A percentile compares a stretch with the other conserved stretches of the same genome.
Evolutionary conservation across 2,329 filamentous ascomycete genomes (phyloP).

Genomic region (Hymenoscyphus scutula): DNA sequence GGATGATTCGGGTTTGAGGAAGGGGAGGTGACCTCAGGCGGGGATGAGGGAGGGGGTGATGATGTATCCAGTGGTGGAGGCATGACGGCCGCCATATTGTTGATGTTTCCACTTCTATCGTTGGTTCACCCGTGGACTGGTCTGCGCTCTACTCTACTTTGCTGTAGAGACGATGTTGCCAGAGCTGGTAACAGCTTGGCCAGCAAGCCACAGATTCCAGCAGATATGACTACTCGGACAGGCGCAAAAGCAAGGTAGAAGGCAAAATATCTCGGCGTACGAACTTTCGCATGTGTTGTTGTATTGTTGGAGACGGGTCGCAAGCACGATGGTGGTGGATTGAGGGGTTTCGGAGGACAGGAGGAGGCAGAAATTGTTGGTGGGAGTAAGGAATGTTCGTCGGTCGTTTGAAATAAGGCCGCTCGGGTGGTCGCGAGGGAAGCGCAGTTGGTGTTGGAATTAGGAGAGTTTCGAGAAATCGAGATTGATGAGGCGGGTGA

Average conservation of each 20-base stretch:
- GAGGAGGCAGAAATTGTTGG: slow-evolving; percentile 6
- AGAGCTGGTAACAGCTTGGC: slow-evolving; percentile 29
- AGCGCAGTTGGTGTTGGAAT: slow-evolving; percentile 23
- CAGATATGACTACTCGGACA: slow-evolving; percentile 12
- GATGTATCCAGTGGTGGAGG: slow-evolving; percentile 45
- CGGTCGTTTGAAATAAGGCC: slow-evolving; percentile 16
- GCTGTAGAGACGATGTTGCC: slow-evolving; percentile 16
- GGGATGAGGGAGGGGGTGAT: slow-evolving; percentile 52
- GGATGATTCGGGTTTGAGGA: slow-evolving; percentile 52
- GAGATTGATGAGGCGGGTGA: slow-evolving; percentile 19
- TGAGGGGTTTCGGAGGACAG: too few relatives aligned
- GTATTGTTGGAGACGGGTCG: not conserved
- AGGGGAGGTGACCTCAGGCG: slow-evolving; percentile 40
- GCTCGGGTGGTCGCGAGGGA: slow-evolving; percentile 24
- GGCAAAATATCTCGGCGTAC: not conserved
- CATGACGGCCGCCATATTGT: slow-evolving; percentile 48
- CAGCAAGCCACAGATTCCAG: slow-evolving; percentile 29
- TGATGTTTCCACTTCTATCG: slow-evolving; percentile 5
- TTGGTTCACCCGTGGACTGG: not conserved
- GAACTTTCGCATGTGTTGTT: not conserved
- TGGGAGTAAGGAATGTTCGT: slow-evolving; percentile 21
- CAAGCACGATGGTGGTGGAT: slow-evolving; percentile 3
- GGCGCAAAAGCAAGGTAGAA: slow-evolving; percentile 5
- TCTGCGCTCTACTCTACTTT: not conserved
- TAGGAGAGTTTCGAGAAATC: slow-evolving; percentile 13